Evolutionary conservation across 2,329 filamentous ascomycete genomes (phyloP), one percentile per base, ranked within the genome.

Genomic region (Cylindrodendrum hubeiense): DNA sequence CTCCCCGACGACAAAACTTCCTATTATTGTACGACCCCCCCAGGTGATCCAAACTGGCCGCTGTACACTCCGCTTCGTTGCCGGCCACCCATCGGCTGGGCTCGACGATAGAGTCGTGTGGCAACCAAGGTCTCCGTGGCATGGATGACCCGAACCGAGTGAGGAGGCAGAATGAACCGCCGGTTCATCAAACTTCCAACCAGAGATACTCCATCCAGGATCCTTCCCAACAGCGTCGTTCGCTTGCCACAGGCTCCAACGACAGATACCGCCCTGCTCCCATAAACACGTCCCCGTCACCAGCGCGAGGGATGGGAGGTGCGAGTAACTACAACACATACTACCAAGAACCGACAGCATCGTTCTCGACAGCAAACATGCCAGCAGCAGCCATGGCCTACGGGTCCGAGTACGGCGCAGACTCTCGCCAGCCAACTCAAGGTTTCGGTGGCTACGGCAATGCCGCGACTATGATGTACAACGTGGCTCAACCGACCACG

Each of bases 121-220:
- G 81, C 76, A 81, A 85, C 80, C 80, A 82, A 79, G 81, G 83
- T 76, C 79, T 84, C 84, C 79, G 81, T 81, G 90, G 89, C 78
- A 96, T 96, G 93, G 93, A 95, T 85, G 90, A 92, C 82, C 89
- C 90, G 83, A 88, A 88, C 81, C 89, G 87, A 78, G 86, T 89
- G 77, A 87, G 90, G 84, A 91, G 92, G 87, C 91, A 92, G 84
- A 89, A 91, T 87, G 92, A 92, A 81, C 85, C 87, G 81, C 86
- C 89, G 78, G 84, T 87, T 80, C 90, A 91, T 82, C 85, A 88
- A 76, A 80, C 83, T 76, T 85, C 85, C 80, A 85, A 83, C 78
- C 78, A 83, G 55, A 84, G 86, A 80, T 89, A 86, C 71, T 77
- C 83, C 65, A 75, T 84, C 70, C 83, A 86, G 71, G 82, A 87